Evolutionary conservation across 2,329 filamentous ascomycete species (phyloP), one percentile per base, ranked within the genome.

Genomic region (Nannizziopsis arthrosporioides): DNA sequence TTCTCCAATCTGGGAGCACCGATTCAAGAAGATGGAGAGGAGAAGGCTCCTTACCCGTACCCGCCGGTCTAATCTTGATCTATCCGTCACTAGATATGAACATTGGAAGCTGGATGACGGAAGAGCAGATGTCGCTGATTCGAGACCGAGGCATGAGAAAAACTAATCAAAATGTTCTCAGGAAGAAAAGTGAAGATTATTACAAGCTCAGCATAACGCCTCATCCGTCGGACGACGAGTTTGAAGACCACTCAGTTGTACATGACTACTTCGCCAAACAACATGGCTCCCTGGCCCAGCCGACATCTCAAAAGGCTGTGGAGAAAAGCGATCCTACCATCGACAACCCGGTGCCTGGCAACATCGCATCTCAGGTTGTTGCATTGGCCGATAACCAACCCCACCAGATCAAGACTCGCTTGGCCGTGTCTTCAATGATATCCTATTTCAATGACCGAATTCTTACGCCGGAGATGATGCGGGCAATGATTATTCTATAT

Each of bases 61-160:
- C 92, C 0, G 83, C 85, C 45, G 90, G 88, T 0, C 67, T 96
- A 6, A 74, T 96, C 0, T 73, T 94, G 42, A 81, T 93, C 50
- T 98, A 98, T 59, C 92, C 92, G 0, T 82, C 83, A 0, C 70
- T 98, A 51, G 92, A 96, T 59, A 88, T 96, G 84, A 95, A 94
- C 59, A 96, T 96, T 55, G 87, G 87, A 34, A 95, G 89, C 64
- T 98, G 92, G 92, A 96, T 98, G 89, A 89, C 86, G 0, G 90
- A 96, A 58, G 90, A 96, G 64, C 89, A 98, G 63, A 94, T 96
- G 86, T 80, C 86, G 0, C 70, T 98, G 52, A 94, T 98, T 54
- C 82, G 87, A 55, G 89, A 94, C 54, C 80, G 87, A 9, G 77
- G 80, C 50, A 81, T 81, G 61, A 77, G 87, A 18, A 82, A 81